Conservation (phyloP, 192 early-diverging fungal species). For the Backusella tuberculispora region DNA sequence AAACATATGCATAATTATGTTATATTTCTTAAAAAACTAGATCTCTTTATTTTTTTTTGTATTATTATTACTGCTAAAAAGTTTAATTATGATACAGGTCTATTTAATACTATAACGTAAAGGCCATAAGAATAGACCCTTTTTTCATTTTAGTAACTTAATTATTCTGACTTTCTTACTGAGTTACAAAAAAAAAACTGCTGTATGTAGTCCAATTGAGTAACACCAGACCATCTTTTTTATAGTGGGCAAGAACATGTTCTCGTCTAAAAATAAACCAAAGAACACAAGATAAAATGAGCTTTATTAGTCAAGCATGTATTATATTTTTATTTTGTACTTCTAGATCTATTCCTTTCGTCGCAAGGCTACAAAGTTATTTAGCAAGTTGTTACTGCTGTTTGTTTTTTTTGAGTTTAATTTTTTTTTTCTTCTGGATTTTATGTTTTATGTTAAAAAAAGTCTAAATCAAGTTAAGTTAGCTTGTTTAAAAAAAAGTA, state of each 20-base stretch:
- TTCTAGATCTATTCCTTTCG: slow-evolving; percentile 3
- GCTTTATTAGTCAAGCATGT: slow-evolving; percentile 9
- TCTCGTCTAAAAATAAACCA: neutral
- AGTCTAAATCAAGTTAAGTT: too few species aligned
- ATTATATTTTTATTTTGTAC: neutral
- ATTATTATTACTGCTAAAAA: neutral
- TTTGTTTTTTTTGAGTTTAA: neutral
- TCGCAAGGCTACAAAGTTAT: neutral
- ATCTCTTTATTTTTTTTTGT: too few species aligned
- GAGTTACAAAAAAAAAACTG: slow-evolving; percentile 6
- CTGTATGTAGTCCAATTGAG: neutral
- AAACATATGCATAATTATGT: neutral
- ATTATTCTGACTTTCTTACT: slow-evolving; percentile 7
- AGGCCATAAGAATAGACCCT: neutral
- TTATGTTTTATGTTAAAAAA: neutral
- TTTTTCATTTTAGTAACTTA: neutral
- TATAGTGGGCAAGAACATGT: slow-evolving; percentile 10
- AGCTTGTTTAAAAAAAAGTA: too few species aligned
- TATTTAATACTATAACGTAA: neutral
- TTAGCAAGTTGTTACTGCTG: neutral
- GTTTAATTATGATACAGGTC: neutral
- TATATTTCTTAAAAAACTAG: too few species aligned
- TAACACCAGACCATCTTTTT: slow-evolving; percentile 11
- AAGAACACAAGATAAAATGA: neutral
- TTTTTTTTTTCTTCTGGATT: neutral